phyloP scores from a whole-genome alignment of 495 filamentous ascomycete species.

The Entonaema liquescens region DNA sequence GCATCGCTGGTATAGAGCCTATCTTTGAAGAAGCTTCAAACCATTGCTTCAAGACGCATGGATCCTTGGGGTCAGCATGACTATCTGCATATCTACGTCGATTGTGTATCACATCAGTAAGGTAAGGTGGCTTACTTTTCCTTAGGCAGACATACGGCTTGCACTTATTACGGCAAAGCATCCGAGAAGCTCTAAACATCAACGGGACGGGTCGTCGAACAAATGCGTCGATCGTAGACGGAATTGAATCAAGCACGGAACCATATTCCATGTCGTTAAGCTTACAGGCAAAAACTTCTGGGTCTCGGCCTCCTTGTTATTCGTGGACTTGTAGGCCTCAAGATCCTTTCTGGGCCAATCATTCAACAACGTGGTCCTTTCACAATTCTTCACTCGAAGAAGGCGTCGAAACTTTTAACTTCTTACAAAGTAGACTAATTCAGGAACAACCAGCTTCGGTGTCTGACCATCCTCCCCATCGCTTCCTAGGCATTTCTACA shows the following conservation, averaged over 20 bases:
- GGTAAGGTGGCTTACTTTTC: constrained; percentile 4
- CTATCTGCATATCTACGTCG: constrained; percentile 10
- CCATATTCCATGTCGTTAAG: constrained; percentile 21
- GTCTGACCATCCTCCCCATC: constrained; percentile 4
- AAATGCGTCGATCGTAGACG: constrained; percentile 21
- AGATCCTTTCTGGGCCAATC: constrained; percentile 43
- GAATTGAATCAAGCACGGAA: constrained; percentile 24
- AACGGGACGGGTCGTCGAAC: constrained; percentile 19
- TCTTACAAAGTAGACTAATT: constrained; percentile 2
- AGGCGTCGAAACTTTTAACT: constrained; percentile 1
- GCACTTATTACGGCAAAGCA: constrained; percentile 26
- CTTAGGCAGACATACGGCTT: background rate
- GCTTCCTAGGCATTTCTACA: background rate
- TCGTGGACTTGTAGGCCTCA: constrained; percentile 22
- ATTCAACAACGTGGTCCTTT: constrained; percentile 42
- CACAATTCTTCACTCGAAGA: constrained; percentile 27
- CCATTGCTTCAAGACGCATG: constrained; percentile 2
- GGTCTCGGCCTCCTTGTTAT: constrained; percentile 30
- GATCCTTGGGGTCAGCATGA: constrained; percentile 1
- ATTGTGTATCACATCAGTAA: constrained; percentile 13
- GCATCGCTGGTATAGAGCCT: constrained; percentile 6
- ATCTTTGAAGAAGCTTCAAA: constrained; percentile 4
- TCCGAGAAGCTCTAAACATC: constrained; percentile 19
- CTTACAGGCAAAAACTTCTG: constrained; percentile 18
- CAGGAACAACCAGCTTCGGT: background rate